phyloP scores from a whole-genome alignment of 345 rosid species.

The Aquilaria malaccensis region DNA sequence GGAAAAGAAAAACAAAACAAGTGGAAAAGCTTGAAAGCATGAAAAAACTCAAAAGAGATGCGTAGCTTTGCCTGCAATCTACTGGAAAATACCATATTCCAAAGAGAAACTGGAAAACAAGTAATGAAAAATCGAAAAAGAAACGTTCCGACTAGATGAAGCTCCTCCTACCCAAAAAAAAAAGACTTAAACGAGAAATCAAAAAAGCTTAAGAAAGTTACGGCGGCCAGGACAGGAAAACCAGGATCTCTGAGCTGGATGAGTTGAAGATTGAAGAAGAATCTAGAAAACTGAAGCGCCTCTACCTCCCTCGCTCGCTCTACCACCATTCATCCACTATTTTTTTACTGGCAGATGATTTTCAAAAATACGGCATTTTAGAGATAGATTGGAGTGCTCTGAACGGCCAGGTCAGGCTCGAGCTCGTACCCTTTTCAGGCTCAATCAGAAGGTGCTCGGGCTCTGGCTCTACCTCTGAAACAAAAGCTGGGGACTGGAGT shows the following conservation, averaged over 20 bases:
- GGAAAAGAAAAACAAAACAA: no score
- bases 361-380: background rate
- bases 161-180: constrained; percentile 13
- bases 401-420: constrained; percentile 1
- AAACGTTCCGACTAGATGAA: constrained; percentile 14
- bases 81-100: constrained; percentile 10
- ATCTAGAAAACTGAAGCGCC: background rate
- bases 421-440: background rate
- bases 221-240: no score
- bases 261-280: background rate
- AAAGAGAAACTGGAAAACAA: constrained; percentile 9
- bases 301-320: no score
- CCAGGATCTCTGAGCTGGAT: no score
- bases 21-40: no score
- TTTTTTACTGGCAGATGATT: background rate
- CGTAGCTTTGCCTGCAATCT: constrained; percentile 25
- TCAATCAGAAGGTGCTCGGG: background rate
- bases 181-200: background rate
- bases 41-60: constrained; percentile 9
- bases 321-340: background rate
- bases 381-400: background rate
- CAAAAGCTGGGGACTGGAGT: background rate
- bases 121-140: background rate
- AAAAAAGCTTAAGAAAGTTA: background rate
- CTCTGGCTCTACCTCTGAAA: constrained; percentile 1